Evolutionary conservation across 1,284 basidiomycete species (phyloP), one percentile per base, ranked within the genome.

Genomic region (Wallemia mellicola): DNA sequence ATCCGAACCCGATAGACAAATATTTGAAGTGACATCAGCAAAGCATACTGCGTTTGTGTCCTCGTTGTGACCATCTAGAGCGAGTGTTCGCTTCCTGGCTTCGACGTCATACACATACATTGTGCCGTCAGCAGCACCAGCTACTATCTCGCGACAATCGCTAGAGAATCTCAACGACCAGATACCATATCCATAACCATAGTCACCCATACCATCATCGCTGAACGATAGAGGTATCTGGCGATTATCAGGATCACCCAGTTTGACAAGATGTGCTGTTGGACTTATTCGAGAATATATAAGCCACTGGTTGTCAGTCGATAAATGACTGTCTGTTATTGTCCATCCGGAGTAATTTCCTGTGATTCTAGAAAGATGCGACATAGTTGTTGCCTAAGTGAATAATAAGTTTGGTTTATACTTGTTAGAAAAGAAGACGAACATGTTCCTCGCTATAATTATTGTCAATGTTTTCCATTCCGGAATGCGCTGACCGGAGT

Each of bases 31-130:
- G 27, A 82, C 80, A 67, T 95, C 89, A 1, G 91, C 89, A 80
- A 89, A 96, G 65, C 86, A 88, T 63, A 91, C 92, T 57, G 86
- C 91, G 65, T 98, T 98, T 54, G 96, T 85, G 68, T 98, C 94
- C 66, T 88, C 82, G 0, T 72, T 68, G 67, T 98, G 92, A 0
- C 86, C 92, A 17, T 71, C 66, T 19, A 98, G 88, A 63, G 80
- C 83, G 22, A 96, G 79, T 0, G 83, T 81, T 58, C 86, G 77
- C 61, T 76, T 74, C 63, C 86, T 76, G 1, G 83, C 79, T 62
- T 86, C 72, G 58, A 98, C 76, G 70, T 98, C 92, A 68, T 94
- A 95, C 0, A 94, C 87, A 67, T 84, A 84, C 33, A 89, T 80
- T 61, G 80, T 77, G 2, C 81, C 80, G 59, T 75, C 78, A 24